phyloP scores from a whole-genome alignment of 2,329 filamentous ascomycete species.

The Calonectria hawksworthii region DNA sequence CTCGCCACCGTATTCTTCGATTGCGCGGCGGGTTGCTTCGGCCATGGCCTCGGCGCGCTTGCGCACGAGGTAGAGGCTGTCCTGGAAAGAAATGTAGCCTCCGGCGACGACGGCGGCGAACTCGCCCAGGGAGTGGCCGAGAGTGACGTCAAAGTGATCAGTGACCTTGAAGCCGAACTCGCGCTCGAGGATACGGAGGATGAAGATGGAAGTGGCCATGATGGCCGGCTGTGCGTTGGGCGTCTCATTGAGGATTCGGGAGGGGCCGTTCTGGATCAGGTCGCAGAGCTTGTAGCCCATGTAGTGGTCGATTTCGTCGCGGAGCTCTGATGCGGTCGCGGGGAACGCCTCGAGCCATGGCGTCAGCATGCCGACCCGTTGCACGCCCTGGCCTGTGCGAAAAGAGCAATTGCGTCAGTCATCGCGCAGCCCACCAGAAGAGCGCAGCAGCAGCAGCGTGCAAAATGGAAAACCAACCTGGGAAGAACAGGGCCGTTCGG shows the following conservation, averaged over 20 bases:
- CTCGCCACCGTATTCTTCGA: slow-evolving; percentile 78
- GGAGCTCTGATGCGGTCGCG: slow-evolving; percentile 77
- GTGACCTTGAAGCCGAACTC: slow-evolving; percentile 84
- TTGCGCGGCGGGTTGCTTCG: slow-evolving; percentile 77
- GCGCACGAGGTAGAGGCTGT: slow-evolving; percentile 83
- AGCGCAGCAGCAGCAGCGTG: background rate
- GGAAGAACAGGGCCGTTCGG: slow-evolving; percentile 73
- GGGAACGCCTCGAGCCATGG: slow-evolving; percentile 93
- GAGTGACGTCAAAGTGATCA: slow-evolving; percentile 82
- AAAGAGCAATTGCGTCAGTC: background rate
- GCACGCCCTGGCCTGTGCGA: slow-evolving; percentile 84
- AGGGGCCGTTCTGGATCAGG: slow-evolving; percentile 85
- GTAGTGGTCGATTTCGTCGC: slow-evolving; percentile 87
- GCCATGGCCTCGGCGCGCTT: slow-evolving; percentile 87
- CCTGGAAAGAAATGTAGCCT: slow-evolving; percentile 82
- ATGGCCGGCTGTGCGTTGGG: slow-evolving; percentile 94
- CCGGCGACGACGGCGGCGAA: slow-evolving; percentile 92
- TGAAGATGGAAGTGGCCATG: slow-evolving; percentile 93
- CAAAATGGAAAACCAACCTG: slow-evolving; percentile 56
- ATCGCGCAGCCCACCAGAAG: background rate
- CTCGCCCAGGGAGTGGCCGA: slow-evolving; percentile 93
- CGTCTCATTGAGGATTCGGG: slow-evolving; percentile 82
- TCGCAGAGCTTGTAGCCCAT: slow-evolving; percentile 82
- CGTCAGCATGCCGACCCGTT: slow-evolving; percentile 88
- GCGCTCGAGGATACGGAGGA: slow-evolving; percentile 86